Evolutionary conservation across 2,329 filamentous ascomycete genomes (phyloP).

Genomic region (Alternaria sp.): DNA sequence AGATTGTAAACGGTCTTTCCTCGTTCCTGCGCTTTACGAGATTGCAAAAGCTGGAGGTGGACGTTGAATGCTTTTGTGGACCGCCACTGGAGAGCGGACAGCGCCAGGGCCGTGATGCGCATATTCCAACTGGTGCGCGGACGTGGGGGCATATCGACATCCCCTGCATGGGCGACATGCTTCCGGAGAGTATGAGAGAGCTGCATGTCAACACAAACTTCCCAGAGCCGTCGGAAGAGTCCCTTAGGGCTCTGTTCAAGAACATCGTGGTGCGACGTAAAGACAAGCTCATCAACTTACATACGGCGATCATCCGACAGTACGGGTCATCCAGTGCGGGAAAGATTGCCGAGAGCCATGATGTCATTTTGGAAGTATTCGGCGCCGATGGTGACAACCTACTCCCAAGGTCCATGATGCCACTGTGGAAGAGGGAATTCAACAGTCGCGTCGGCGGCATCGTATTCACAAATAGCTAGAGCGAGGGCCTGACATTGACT

Average conservation of each 20-base stretch:
- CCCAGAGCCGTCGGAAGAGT: slow-evolving; percentile 27
- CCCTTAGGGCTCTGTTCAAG: slow-evolving; percentile 36
- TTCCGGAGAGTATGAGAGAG: slow-evolving; percentile 36
- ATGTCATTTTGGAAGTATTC: slow-evolving; percentile 31
- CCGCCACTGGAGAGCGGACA: slow-evolving; percentile 45
- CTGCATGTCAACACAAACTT: slow-evolving; percentile 41
- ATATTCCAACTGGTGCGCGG: slow-evolving; percentile 23
- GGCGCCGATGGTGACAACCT: slow-evolving; percentile 16
- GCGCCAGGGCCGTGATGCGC: slow-evolving; percentile 24
- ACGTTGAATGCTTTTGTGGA: slow-evolving; percentile 40
- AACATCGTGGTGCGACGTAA: slow-evolving; percentile 34
- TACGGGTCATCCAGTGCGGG: slow-evolving; percentile 25
- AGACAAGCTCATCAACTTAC: slow-evolving; percentile 23
- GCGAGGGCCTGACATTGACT: neutral
- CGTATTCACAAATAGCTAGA: slow-evolving; percentile 10
- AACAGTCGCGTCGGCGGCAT: slow-evolving; percentile 29
- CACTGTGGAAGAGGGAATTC: slow-evolving; percentile 42
- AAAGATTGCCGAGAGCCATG: slow-evolving; percentile 21
- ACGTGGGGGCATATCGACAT: slow-evolving; percentile 41
- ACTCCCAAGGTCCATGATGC: slow-evolving; percentile 35
- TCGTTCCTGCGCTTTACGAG: slow-evolving; percentile 35
- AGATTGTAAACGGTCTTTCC: slow-evolving; percentile 41
- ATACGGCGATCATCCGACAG: slow-evolving; percentile 34
- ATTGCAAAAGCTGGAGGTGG: slow-evolving; percentile 37
- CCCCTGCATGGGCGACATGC: slow-evolving; percentile 44